Evolutionary conservation across 768 basidiomycete genomes (phyloP).

Genomic region (Boletus speciosus): DNA sequence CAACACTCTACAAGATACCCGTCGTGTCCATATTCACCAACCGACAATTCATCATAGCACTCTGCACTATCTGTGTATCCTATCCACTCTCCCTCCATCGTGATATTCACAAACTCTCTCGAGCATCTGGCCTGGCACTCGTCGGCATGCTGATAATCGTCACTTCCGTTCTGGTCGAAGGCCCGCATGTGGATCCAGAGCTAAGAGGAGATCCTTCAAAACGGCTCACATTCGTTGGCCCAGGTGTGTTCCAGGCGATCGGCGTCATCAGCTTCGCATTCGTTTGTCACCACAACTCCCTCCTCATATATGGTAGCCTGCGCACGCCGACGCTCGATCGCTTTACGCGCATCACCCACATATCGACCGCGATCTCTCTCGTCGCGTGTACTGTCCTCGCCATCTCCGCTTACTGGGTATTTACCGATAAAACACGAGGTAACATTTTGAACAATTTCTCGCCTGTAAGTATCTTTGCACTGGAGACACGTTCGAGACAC

Average conservation of each 20-base stretch:
- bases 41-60: conserved; percentile 83
- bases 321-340: conserved; percentile 92
- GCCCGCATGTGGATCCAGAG: conserved; percentile 66
- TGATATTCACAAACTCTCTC: conserved; percentile 94
- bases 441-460: conserved; percentile 97
- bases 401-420: conserved; percentile 80
- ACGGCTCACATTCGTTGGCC: conserved; percentile 70
- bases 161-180: conserved; percentile 75
- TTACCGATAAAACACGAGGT: conserved; percentile 90
- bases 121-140: conserved; percentile 88
- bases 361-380: conserved; percentile 82
- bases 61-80: conserved; percentile 85
- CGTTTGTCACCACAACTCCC: conserved; percentile 96
- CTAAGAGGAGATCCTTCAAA: conserved; percentile 74
- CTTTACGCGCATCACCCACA: conserved; percentile 89
- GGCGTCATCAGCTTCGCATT: conserved; percentile 97
- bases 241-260: conserved; percentile 90
- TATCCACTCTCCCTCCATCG: conserved; percentile 95
- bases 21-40: conserved; percentile 76
- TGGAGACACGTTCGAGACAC: background rate
- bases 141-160: conserved; percentile 96
- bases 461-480: conserved; percentile 39
- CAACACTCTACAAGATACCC: conserved; percentile 60
- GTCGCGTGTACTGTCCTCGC: conserved; percentile 83
- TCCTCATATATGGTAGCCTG: conserved; percentile 92